A percentile compares a stretch with the other conserved stretches of the same genome.
Evolutionary conservation across 1,284 basidiomycete genomes (phyloP).

Genomic region (Ustilago tritici): DNA sequence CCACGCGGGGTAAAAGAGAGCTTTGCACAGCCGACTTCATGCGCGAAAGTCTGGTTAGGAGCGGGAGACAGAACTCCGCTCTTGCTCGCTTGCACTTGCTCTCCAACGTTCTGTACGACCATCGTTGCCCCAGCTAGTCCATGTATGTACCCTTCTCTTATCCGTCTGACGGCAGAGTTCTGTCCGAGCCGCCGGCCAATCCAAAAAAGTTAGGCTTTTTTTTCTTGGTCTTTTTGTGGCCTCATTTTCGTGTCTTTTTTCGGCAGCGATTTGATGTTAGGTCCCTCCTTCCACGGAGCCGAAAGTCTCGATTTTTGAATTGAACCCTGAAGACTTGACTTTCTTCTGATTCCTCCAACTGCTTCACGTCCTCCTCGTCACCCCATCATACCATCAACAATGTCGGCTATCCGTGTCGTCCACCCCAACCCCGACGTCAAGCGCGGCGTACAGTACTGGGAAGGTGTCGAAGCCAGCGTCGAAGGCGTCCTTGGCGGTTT

Average conservation of each 20-base stretch:
- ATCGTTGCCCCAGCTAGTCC: too few relatives aligned
- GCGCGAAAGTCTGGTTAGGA: neutral
- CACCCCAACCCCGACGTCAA: slow-evolving; percentile 66
- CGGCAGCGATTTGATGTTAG: neutral
- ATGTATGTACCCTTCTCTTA: neutral
- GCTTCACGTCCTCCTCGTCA: neutral
- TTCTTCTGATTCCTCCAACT: neutral
- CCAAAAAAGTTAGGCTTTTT: neutral
- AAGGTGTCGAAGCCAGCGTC: slow-evolving; percentile 65
- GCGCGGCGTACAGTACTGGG: slow-evolving; percentile 66
- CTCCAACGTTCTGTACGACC: neutral
- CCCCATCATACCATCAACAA: neutral
- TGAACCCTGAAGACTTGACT: slow-evolving; percentile 23
- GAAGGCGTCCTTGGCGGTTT: slow-evolving; percentile 67
- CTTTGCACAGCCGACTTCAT: neutral
- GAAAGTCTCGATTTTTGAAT: slow-evolving; percentile 3
- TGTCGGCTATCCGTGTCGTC: slow-evolving; percentile 47
- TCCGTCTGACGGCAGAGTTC: neutral
- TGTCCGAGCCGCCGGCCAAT: slow-evolving; percentile 22
- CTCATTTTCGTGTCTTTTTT: slow-evolving; percentile 6
- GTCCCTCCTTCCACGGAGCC: slow-evolving; percentile 4
- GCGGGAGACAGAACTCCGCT: neutral
- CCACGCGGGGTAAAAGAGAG: neutral
- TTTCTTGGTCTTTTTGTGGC: neutral
- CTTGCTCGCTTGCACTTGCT: neutral